phyloP scores from a whole-genome alignment of 352 stramenopile genomes.

The Peronospora belbahrii region DNA sequence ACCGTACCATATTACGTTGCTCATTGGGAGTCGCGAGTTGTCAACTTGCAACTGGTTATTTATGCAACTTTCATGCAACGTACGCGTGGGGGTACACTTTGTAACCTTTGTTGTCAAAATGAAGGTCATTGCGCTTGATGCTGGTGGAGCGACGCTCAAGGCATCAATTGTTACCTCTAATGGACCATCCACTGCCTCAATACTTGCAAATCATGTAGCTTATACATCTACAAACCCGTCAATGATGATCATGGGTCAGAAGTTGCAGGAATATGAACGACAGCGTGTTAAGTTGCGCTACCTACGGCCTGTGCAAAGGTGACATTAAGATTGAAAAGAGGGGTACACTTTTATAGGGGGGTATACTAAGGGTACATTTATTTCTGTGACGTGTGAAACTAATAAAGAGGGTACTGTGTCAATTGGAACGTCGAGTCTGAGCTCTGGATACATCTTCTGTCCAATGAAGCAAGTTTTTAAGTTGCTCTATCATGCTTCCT shows the following conservation, averaged over 20 bases:
- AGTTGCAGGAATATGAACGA: slow-evolving; percentile 46
- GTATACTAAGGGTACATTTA: not conserved
- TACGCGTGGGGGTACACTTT: not conserved
- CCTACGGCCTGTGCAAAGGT: slow-evolving; percentile 39
- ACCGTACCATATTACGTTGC: too few relatives aligned
- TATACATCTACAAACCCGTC: slow-evolving; percentile 19
- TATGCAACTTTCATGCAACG: not conserved
- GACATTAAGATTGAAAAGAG: not conserved
- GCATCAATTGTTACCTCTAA: slow-evolving; percentile 31
- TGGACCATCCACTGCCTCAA: not conserved
- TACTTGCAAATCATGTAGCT: slow-evolving; percentile 51
- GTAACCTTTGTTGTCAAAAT: slow-evolving; percentile 3
- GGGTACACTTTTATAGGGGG: slow-evolving; percentile 1
- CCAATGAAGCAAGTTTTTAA: slow-evolving; percentile 28
- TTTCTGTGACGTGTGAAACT: not conserved
- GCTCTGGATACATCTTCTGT: slow-evolving; percentile 50
- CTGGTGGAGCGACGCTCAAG: slow-evolving; percentile 55
- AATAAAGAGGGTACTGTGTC: slow-evolving; percentile 73
- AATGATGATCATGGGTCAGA: slow-evolving; percentile 28
- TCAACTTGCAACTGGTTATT: not conserved
- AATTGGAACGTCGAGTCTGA: slow-evolving; percentile 77
- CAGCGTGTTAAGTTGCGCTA: slow-evolving; percentile 42
- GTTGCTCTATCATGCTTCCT: slow-evolving; percentile 2
- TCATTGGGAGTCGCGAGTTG: too few relatives aligned
- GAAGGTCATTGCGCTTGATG: slow-evolving; percentile 48